Evolutionary conservation across 2,329 filamentous ascomycete species (phyloP), one percentile per base, ranked within the genome.

Genomic region (Colletotrichum tropicale): DNA sequence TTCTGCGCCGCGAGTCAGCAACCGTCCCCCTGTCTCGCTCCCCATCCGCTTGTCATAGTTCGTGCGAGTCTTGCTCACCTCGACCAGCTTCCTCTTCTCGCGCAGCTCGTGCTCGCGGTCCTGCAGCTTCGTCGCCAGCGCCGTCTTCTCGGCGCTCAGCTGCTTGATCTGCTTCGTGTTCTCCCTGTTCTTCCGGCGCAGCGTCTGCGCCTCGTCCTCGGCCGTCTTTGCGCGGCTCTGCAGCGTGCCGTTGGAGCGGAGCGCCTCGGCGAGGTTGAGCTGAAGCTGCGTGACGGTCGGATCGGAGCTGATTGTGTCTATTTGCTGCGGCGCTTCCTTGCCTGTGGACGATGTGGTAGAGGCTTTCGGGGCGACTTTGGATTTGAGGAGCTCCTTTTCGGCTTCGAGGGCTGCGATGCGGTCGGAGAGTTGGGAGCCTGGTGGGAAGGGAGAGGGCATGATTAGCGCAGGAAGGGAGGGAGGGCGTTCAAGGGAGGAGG

Each of bases 91-190:
- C 36, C 93, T 92, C 87, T 98, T 98, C 75, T 93, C 95, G 71
- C 90, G 91, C 36, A 98, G 85, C 87, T 98, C 97, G 80, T 98
- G 95, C 77, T 98, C 95, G 34, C 94, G 89, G 83, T 98, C 96
- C 77, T 91, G 93, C 55, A 98, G 86, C 77, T 93, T 93, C 56
- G 92, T 89, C 66, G 91, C 88, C 21, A 97, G 86, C 3, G 88
- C 84, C 21, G 89, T 88, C 38, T 91, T 90, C 80, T 96, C 93
- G 28, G 88, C 86, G 24, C 92, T 90, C 21, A 98, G 86, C 26
- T 90, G 86, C 18, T 88, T 86, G 67, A 98, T 89, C 21, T 89
- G 88, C 79, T 89, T 90, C 9, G 86, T 84, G 74, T 96, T 93
- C n/a, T 87, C 85, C 60, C 88, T 88, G 7, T 88, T 88, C 79